These are phyloP conservation scores for Pistacia atlantica DNA, from an alignment of 345 rosid genomes.

Conservation along the genomic window DNA sequence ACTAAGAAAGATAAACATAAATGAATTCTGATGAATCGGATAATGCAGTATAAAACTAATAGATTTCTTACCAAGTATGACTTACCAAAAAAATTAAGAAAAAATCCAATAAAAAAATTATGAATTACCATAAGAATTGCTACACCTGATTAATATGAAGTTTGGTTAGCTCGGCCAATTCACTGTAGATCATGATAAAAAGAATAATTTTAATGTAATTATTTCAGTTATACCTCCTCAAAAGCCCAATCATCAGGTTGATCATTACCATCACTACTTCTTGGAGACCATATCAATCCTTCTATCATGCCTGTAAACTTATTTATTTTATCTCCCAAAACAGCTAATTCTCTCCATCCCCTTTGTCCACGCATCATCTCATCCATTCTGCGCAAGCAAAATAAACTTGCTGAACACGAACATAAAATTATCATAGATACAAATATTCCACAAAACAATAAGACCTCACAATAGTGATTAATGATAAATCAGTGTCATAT, in stretches of 20 bases:
- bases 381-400: slow-evolving; percentile 65
- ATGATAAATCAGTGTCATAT: background rate
- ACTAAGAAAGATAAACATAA: too few relatives aligned
- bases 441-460: slow-evolving; percentile 3
- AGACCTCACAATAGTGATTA: background rate
- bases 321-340: slow-evolving; percentile 82
- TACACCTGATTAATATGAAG: background rate
- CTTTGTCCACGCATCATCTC: slow-evolving; percentile 98
- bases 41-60: too few relatives aligned
- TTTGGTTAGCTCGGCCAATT: too few relatives aligned
- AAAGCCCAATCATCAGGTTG: slow-evolving; percentile 58
- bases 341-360: slow-evolving; percentile 93
- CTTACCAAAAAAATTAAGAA: too few relatives aligned
- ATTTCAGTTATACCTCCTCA: slow-evolving; percentile 61
- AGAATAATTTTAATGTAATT: background rate
- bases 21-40: too few relatives aligned
- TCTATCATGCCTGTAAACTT: slow-evolving; percentile 90
- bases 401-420: slow-evolving; percentile 17
- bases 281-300: slow-evolving; percentile 96
- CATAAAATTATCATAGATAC: background rate
- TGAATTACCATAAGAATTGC: background rate
- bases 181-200: background rate
- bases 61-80: too few relatives aligned
- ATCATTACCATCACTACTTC: slow-evolving; percentile 46
- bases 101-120: too few relatives aligned